Conservation (phyloP, 2,329 filamentous ascomycete species). For the Hirsutella rhossiliensis region DNA sequence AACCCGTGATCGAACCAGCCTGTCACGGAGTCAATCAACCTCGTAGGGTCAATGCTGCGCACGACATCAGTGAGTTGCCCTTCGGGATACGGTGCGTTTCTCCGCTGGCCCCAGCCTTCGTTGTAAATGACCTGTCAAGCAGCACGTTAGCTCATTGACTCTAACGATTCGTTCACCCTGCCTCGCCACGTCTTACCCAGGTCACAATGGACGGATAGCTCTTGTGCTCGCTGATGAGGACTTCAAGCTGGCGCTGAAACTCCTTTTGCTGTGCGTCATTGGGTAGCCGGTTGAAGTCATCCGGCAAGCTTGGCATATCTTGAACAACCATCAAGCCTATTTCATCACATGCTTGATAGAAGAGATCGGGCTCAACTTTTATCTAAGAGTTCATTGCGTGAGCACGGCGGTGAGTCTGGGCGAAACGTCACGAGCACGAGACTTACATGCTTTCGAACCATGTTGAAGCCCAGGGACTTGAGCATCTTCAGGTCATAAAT, state of each 20-base stretch:
- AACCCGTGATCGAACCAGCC: conserved; percentile 60
- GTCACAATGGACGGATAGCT: conserved; percentile 53
- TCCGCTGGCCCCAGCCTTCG: conserved; percentile 57
- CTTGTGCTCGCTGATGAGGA: conserved; percentile 50
- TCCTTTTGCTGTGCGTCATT: conserved; percentile 44
- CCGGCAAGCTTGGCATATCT: conserved; percentile 54
- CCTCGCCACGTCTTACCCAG: conserved; percentile 34
- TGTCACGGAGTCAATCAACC: conserved; percentile 49
- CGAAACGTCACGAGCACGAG: too few relatives aligned
- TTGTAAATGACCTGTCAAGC: conserved; percentile 49
- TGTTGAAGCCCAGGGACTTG: conserved; percentile 57
- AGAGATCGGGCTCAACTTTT: conserved; percentile 55
- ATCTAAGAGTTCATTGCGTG: conserved; percentile 25
- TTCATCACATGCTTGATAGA: conserved; percentile 55
- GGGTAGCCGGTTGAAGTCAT: conserved; percentile 19
- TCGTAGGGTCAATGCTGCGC: conserved; percentile 45
- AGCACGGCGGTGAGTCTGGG: too few relatives aligned
- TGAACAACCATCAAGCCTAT: conserved; percentile 56
- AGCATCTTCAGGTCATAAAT: conserved; percentile 50
- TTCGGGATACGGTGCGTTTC: conserved; percentile 37
- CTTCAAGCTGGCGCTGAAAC: conserved; percentile 49
- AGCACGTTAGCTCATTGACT: not conserved
- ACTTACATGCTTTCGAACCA: conserved; percentile 56
- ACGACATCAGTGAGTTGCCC: conserved; percentile 42
- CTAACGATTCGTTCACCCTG: not conserved